Evolutionary conservation across 768 basidiomycete genomes (phyloP).

Genomic region (Kwoniella newhampshirensis): DNA sequence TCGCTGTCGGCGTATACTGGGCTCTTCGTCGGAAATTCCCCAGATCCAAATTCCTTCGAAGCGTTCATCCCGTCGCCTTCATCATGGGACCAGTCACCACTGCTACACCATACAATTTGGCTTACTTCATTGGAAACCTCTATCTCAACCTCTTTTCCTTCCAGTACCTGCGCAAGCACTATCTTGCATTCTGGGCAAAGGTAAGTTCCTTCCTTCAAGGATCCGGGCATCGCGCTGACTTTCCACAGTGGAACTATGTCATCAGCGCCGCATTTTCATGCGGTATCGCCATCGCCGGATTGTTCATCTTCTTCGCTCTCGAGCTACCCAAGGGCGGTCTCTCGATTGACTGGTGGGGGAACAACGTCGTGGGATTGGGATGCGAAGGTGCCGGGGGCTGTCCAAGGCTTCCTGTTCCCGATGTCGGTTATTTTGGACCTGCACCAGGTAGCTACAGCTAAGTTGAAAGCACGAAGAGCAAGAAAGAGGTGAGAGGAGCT

Average conservation of each 20-base stretch:
- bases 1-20: conserved; percentile 42
- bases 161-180: conserved; percentile 31
- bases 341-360: conserved; percentile 52
- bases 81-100: conserved; percentile 3
- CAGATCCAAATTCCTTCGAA: conserved; percentile 2
- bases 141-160: conserved; percentile 28
- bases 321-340: conserved; percentile 39
- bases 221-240: conserved; percentile 1
- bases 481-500: too few relatives aligned
- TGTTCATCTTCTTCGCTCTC: conserved; percentile 55
- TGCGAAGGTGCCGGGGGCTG: conserved; percentile 31
- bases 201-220: not conserved
- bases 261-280: conserved; percentile 48
- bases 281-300: conserved; percentile 52
- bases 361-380: conserved; percentile 31
- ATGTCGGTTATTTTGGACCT: conserved; percentile 38
- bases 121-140: conserved; percentile 26
- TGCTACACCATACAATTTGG: conserved; percentile 26
- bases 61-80: conserved; percentile 19
- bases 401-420: conserved; percentile 25
- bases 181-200: conserved; percentile 39
- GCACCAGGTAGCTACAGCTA: not conserved
- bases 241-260: conserved; percentile 44
- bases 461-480: too few relatives aligned
- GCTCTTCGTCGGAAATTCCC: conserved; percentile 13